Evolutionary conservation across 1,284 basidiomycete genomes (phyloP), one percentile per base, ranked within the genome.

Genomic region (Cryptococcus floricola): DNA sequence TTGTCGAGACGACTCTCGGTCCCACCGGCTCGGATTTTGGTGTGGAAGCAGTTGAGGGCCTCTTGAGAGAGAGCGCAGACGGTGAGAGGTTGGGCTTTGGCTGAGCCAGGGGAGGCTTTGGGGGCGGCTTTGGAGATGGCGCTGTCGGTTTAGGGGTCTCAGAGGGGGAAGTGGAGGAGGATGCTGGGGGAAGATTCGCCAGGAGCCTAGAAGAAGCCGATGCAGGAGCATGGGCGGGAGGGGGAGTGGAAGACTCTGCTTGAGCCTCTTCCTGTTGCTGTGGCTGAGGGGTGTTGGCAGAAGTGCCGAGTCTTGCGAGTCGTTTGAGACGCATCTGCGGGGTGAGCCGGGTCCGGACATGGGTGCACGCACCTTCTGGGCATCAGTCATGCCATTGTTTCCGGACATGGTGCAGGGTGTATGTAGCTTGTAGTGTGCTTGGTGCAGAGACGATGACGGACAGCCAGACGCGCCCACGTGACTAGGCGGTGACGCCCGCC

Each of bases 311-410:
- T 69, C 87, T 88, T 45, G 87, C 90, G 42, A 94, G 81, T 57
- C 91, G 84, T 77, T 92, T 93, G 73, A 89, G 77, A 63, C 91
- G 88, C 69, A 94, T 91, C 91, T 94, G 71, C 31, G 14, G 39
- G 2, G 19, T 39, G 8, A 50, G 48, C 13, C n/a, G n/a, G 5
- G 37, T 23, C 48, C n/a, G 34, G 19, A 39, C n/a, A n/a, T 12
- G 7, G 52, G 44, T 0, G n/a, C 10, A 52, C 62, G 56, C 49
- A 73, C 74, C 65, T 72, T 72, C 25, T 75, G 73, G n/a, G 74
- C 74, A 39, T 76, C 74, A 44, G 59, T 64, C 16, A 70, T 55
- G 34, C 65, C 57, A 7, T 43, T 45, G 28, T 64, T 64, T 2
- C 61, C 64, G 1, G 67, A 62, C 69, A 71, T 71, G 19, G 19